phyloP scores from a whole-genome alignment of 768 basidiomycete genomes.

The Tulasnella sp. region DNA sequence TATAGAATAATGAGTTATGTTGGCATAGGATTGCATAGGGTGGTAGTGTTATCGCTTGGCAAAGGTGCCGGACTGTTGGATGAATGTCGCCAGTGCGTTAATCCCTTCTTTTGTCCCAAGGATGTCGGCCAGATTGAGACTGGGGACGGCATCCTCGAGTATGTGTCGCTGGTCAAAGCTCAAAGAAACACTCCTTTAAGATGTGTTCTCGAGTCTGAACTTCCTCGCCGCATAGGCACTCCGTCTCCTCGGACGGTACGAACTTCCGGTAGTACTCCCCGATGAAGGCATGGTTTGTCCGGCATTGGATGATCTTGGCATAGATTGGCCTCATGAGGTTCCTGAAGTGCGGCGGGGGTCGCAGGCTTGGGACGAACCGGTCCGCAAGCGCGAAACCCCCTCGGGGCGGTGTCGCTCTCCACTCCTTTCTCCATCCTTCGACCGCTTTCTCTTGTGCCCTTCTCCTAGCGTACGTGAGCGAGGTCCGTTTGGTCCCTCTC shows the following conservation, averaged over 20 bases:
- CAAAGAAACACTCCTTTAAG: background rate
- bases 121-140: background rate
- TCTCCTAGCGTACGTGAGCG: background rate
- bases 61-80: background rate
- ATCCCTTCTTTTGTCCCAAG: background rate
- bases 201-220: background rate
- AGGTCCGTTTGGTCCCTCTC: background rate
- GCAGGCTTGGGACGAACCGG: background rate
- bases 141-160: background rate
- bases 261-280: background rate
- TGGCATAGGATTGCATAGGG: background rate
- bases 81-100: background rate
- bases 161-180: background rate
- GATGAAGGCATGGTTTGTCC: background rate
- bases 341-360: background rate
- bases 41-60: background rate
- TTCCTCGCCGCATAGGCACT: constrained; percentile 2
- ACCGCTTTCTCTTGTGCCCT: background rate
- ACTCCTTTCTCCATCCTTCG: background rate
- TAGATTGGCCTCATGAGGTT: background rate
- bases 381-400: background rate
- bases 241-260: background rate
- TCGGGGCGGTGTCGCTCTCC: background rate
- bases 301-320: background rate
- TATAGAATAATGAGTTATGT: too few species aligned